phyloP scores from a whole-genome alignment of 2,329 filamentous ascomycete genomes.

The Neonectria faginata region DNA sequence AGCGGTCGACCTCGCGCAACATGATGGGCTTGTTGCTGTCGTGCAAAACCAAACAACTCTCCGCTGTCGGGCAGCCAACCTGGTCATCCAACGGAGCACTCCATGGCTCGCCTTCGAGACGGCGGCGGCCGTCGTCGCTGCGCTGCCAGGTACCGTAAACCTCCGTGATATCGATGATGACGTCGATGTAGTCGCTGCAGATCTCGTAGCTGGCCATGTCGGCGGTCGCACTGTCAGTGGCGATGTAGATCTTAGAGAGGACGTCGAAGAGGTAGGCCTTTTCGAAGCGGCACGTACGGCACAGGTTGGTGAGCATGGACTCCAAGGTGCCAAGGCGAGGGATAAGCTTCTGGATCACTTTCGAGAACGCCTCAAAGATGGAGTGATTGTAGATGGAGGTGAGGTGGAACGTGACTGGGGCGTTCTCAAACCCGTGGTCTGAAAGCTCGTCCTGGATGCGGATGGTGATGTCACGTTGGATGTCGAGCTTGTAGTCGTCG shows the following conservation, averaged over 20 bases:
- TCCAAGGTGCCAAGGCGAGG: constrained; percentile 93
- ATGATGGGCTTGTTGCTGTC: constrained; percentile 74
- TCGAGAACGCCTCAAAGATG: constrained; percentile 98
- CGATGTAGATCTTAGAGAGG: constrained; percentile 98
- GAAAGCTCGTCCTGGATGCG: constrained; percentile 96
- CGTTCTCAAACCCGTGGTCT: constrained; percentile 92
- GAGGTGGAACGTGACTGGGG: constrained; percentile 92
- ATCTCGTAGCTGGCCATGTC: constrained; percentile 98
- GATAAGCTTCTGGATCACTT: constrained; percentile 97
- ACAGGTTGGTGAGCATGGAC: constrained; percentile 92
- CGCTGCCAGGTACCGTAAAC: constrained; percentile 85
- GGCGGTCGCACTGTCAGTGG: constrained; percentile 91
- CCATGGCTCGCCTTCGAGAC: constrained; percentile 71
- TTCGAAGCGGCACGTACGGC: constrained; percentile 93
- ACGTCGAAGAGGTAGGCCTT: constrained; percentile 99
- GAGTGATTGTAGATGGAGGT: constrained; percentile 99
- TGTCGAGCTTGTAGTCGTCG: constrained; percentile 96
- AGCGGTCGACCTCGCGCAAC: constrained; percentile 77
- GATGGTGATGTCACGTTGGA: constrained; percentile 96
- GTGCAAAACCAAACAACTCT: constrained; percentile 76
- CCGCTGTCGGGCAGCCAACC: constrained; percentile 72
- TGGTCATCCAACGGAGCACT: constrained; percentile 73
- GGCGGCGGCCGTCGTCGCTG: constrained; percentile 64
- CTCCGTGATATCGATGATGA: constrained; percentile 96
- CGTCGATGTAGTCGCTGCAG: constrained; percentile 98